Evolutionary conservation across 306 rosid species (phyloP), one percentile per base, ranked within the genome.

Genomic region (Lotus japonicus): DNA sequence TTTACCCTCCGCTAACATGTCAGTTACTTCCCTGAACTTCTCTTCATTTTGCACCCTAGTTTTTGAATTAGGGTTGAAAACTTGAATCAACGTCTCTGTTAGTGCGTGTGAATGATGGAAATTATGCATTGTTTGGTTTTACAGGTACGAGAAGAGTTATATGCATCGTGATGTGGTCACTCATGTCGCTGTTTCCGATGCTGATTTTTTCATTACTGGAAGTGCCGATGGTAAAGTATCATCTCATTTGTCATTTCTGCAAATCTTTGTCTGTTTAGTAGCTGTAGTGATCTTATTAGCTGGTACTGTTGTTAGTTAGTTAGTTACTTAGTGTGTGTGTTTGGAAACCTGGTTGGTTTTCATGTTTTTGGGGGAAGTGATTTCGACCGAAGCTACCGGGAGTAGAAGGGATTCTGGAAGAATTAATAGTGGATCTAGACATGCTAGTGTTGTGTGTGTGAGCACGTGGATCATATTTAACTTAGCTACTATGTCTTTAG

Each of bases 151-250:
- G 86, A 94, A 94, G 52, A 94, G 99, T 65, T 90, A 90, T 70
- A 94, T 94, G 99, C 99, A 94, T 63, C 90, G 97, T 0, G 96
- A 90, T 31, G 97, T 94, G 80, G 97, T 88, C 70, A 94, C 96
- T 0, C 99, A 94, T 82, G 97, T 90, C 48, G 96, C 92, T 72
- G 97, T 90, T 63, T 90, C 97, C 0, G 41, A 84, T n/a, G 99
- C 96, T 0, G 96, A 88, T 9, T 94, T 90, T 81, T 81, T 94
- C 68, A 80, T 90, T 9, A 94, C 99, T 28, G 99, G 99, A 79
- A 94, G 99, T 77, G 68, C 76, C 56, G 99, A 94, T 74, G 99
- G 99, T 90, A 85, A 45, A 21, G 5, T 31, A 26, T 42, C 65
- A 63, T 46, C 9, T 28, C 9, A 5, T 41, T 35, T 59, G 18